Evolutionary conservation across 2,329 filamentous ascomycete genomes (phyloP).

Genomic region (Biscogniauxia mediterranea): DNA sequence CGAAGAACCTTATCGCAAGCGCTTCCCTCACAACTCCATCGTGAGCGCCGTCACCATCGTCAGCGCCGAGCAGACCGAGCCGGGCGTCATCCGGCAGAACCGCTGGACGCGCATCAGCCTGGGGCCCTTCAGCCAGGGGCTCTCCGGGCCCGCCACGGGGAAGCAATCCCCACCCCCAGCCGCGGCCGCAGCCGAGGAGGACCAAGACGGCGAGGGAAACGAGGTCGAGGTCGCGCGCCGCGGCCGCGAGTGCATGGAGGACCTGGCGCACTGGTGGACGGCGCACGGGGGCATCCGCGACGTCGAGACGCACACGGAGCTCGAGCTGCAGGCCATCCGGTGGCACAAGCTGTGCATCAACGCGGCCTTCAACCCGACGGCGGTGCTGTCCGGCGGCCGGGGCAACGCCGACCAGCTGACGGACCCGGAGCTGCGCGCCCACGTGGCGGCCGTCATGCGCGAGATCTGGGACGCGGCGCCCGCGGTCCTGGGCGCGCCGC

Average conservation of each 20-base stretch:
- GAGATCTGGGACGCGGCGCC: conserved; percentile 66
- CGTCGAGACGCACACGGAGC: conserved; percentile 61
- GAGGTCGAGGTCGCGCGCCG: conserved; percentile 32
- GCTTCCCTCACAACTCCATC: conserved; percentile 60
- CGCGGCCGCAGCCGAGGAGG: too few relatives aligned
- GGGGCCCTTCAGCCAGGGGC: conserved; percentile 60
- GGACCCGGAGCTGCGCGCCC: conserved; percentile 60
- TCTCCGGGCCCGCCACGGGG: conserved; percentile 33
- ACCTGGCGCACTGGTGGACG: conserved; percentile 54
- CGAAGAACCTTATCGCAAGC: conserved; percentile 61
- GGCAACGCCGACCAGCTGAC: conserved; percentile 65
- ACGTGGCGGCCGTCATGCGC: conserved; percentile 65
- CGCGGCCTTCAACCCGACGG: conserved; percentile 70
- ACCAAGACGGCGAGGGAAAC: not conserved
- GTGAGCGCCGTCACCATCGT: conserved; percentile 69
- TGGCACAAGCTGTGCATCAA: conserved; percentile 81
- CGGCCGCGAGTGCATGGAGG: conserved; percentile 43
- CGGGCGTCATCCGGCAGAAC: conserved; percentile 66
- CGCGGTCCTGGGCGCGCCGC: conserved; percentile 58
- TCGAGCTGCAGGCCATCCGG: conserved; percentile 66
- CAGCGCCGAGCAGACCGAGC: conserved; percentile 63
- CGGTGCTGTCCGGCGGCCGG: conserved; percentile 63
- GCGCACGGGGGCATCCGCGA: conserved; percentile 61
- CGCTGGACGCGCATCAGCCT: conserved; percentile 72
- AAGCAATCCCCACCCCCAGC: not conserved